A percentile compares a stretch with the other conserved stretches of the same genome.
phyloP scores from a whole-genome alignment of 768 basidiomycete species.

The Phallus indusiatus region DNA sequence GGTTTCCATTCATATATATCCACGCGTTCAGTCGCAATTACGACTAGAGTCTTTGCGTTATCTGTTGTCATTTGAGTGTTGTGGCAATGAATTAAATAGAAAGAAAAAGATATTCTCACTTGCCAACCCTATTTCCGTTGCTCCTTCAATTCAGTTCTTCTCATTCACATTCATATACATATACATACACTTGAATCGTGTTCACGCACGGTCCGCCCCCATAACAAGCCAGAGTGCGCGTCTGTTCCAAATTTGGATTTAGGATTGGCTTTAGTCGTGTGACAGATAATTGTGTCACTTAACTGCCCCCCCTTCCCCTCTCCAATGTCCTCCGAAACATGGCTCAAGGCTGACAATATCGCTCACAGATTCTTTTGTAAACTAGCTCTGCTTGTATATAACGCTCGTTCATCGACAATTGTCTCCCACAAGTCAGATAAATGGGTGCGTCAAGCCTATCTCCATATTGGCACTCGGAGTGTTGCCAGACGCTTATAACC shows the following conservation, averaged over 20 bases:
- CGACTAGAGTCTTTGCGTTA: too few relatives aligned
- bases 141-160: too few relatives aligned
- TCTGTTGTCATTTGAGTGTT: too few relatives aligned
- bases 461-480: neutral
- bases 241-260: neutral
- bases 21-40: too few relatives aligned
- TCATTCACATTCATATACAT: too few relatives aligned
- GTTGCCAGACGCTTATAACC: neutral
- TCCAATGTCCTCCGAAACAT: conserved; percentile 12
- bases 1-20: too few relatives aligned
- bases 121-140: too few relatives aligned
- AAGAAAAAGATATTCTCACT: too few relatives aligned
- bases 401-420: conserved; percentile 52
- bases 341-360: conserved; percentile 75
- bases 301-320: neutral
- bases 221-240: too few relatives aligned
- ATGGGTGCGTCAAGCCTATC: conserved; percentile 49
- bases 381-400: conserved; percentile 63
- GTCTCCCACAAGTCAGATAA: conserved; percentile 51
- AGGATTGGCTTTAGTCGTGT: neutral
- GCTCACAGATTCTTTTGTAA: conserved; percentile 77
- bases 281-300: neutral
- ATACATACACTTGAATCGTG: too few relatives aligned
- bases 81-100: too few relatives aligned
- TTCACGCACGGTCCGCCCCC: too few relatives aligned